phyloP scores from a whole-genome alignment of 164 flowering plant species.

The Cinnamomum chago region DNA sequence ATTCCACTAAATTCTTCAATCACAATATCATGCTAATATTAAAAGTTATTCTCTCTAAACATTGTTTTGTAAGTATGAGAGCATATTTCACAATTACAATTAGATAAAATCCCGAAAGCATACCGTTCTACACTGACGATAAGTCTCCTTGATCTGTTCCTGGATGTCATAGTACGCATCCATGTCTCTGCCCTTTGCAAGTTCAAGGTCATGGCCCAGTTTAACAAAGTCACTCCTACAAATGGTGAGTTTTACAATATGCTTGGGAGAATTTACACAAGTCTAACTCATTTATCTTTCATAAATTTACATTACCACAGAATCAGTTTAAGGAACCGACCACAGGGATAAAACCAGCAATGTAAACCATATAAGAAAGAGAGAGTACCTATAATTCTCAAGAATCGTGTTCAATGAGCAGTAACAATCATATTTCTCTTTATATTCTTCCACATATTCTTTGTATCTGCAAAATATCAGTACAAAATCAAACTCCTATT shows the following conservation, averaged over 20 bases:
- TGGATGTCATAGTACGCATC: conserved; percentile 44
- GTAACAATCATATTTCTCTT: conserved; percentile 70
- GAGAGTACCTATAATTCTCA: conserved; percentile 65
- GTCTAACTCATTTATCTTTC: not conserved
- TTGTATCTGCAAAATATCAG: conserved; percentile 55
- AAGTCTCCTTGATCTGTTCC: conserved; percentile 62
- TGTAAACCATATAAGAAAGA: not conserved
- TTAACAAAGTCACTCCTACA: conserved; percentile 61
- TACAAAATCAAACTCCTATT: not conserved
- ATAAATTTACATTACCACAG: not conserved
- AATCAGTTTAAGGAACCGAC: not conserved
- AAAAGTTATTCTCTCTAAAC: not conserved
- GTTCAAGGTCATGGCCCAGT: conserved; percentile 60
- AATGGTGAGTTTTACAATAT: conserved; percentile 1
- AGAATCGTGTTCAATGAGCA: conserved; percentile 56
- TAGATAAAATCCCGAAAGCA: conserved; percentile 4
- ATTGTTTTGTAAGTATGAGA: not conserved
- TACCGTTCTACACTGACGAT: conserved; percentile 65
- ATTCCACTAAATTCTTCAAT: not conserved
- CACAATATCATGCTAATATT: not conserved
- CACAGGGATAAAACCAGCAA: not conserved
- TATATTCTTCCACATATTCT: conserved; percentile 81
- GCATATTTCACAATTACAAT: not conserved
- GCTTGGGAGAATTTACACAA: not conserved
- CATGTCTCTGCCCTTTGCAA: conserved; percentile 59